A percentile compares a stretch with the other conserved stretches of the same genome.
These are phyloP conservation scores for Ascochyta lentis DNA, from an alignment of 2,329 filamentous ascomycete species.

Conservation along the genomic window DNA sequence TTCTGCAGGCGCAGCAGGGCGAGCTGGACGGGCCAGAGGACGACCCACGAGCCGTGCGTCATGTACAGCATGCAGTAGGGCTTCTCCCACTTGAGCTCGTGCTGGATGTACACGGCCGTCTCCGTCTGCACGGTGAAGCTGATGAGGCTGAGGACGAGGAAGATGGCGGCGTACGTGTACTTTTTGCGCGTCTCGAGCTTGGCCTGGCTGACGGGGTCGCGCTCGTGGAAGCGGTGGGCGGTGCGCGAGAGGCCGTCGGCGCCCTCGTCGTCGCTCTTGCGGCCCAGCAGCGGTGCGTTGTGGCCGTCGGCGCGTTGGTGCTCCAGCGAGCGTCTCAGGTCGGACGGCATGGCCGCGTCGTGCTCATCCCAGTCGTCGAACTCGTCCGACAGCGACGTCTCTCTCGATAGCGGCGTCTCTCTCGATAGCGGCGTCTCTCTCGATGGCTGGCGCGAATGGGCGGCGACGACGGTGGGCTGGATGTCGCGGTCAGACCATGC, in stretches of 20 bases:
- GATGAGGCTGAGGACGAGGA: slow-evolving; percentile 80
- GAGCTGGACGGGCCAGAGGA: slow-evolving; percentile 88
- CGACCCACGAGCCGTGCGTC: slow-evolving; percentile 90
- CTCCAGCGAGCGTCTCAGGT: slow-evolving; percentile 53
- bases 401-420: slow-evolving; percentile 19
- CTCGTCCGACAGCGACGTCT: slow-evolving; percentile 38
- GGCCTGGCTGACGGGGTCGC: slow-evolving; percentile 72
- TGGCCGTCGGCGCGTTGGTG: slow-evolving; percentile 50
- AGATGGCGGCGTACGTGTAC: slow-evolving; percentile 86
- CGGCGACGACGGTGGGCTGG: slow-evolving; percentile 31
- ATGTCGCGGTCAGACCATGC: slow-evolving; percentile 19
- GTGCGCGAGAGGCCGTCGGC: slow-evolving; percentile 47
- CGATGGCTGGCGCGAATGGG: slow-evolving; percentile 31
- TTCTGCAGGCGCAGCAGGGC: slow-evolving; percentile 80
- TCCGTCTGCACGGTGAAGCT: slow-evolving; percentile 95
- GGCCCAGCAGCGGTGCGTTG: slow-evolving; percentile 61
- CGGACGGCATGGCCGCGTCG: slow-evolving; percentile 57
- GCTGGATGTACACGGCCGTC: slow-evolving; percentile 92
- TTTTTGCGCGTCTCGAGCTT: slow-evolving; percentile 74
- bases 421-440: slow-evolving; percentile 24
- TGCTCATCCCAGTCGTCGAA: slow-evolving; percentile 57
- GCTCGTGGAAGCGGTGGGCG: slow-evolving; percentile 70
- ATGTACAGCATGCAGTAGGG: slow-evolving; percentile 99
- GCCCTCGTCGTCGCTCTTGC: slow-evolving; percentile 45
- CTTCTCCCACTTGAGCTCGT: slow-evolving; percentile 92